Evolutionary conservation across 129 eudicot genomes (phyloP), one percentile per base, ranked within the genome.

Genomic region (Rutidosis leptorrhynchoides): DNA sequence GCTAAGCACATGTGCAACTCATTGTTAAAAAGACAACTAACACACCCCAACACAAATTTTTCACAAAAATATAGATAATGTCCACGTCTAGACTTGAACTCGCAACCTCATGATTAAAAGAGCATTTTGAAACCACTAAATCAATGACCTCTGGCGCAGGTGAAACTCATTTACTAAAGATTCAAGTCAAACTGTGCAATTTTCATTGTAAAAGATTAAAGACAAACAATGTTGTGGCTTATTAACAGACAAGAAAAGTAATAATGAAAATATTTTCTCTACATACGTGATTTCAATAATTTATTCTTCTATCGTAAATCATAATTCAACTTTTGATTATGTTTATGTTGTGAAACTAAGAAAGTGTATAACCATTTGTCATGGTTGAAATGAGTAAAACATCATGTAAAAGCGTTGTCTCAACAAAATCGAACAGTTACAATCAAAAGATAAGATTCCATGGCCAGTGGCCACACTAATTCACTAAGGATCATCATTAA

Each of bases 401-500:
- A 46, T 73, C 71, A 42, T 12, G 63, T 48, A 48, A 72, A 62
- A 25, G 32, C 52, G 6, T 54, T 30, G 48, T 70, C 32, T 53
- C 54, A 73, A 35, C 71, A 73, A 73, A 64, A 54, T 73, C 11
- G 3, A 73, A 55, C 65, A 54, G 65, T 64, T 64, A 40, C 63
- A 64, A 25, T 19, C 43, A 43, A 70, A 70, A 27, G 60, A 59
- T 70, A 70, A 25, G 45, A 58, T 58, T 11, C 46, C 65, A 57
- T 37, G 65, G 65, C 55, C 40, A 33, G 69, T 4, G 23, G 68
- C 63, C 69, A 72, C 49, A 53, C 69, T 40, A 63, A 64, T 53
- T 11, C 74, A 57, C 65, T 69, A 7, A 3, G 57, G 23, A 69
- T 56, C 67, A 63, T 71, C 82, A 76, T 71, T 81, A 76, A 33